Percentiles rank a stretch among this genome's conserved stretches.
These are phyloP conservation scores for Fusarium sp. DNA, from an alignment of 2,329 filamentous ascomycete genomes.

Conservation along the genomic window DNA sequence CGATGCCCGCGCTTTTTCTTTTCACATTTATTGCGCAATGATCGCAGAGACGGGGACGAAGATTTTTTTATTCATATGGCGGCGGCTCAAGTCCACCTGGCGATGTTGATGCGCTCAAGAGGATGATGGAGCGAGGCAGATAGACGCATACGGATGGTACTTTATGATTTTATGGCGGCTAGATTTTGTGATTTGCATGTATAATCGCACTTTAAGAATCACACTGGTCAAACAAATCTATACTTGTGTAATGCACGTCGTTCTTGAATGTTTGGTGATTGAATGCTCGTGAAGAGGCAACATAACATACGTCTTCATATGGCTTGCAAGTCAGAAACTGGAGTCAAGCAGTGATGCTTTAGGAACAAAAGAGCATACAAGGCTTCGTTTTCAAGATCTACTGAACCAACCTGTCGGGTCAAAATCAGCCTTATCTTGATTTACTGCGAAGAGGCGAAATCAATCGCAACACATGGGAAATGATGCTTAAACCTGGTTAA, in stretches of 20 bases:
- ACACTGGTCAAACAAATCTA: constrained; percentile 1
- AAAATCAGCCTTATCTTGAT: constrained; percentile 19
- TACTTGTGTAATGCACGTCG: neutral
- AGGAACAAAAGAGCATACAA: neutral
- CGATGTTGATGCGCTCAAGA: constrained; percentile 3
- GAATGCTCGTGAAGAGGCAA: neutral
- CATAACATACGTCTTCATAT: neutral
- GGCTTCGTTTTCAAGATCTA: neutral
- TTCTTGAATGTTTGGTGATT: neutral
- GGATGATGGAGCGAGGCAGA: constrained; percentile 16
- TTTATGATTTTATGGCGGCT: constrained; percentile 26
- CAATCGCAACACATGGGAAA: constrained; percentile 38
- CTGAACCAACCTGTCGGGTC: constrained; percentile 29
- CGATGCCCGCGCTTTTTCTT: neutral
- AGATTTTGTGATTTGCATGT: constrained; percentile 20
- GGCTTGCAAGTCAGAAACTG: neutral
- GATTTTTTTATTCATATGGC: constrained; percentile 8
- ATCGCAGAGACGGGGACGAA: neutral
- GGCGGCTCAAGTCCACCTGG: constrained; percentile 1
- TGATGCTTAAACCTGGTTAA: constrained; percentile 30
- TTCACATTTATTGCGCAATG: constrained; percentile 11
- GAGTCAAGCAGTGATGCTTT: neutral
- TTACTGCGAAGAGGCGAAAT: constrained; percentile 15
- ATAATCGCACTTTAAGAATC: constrained; percentile 1
- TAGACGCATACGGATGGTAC: constrained; percentile 36